A percentile compares a stretch with the other conserved stretches of the same genome.
These are phyloP conservation scores for Candida pseudoglaebosa DNA, from an alignment of 805 yeast species.

Conservation along the genomic window DNA sequence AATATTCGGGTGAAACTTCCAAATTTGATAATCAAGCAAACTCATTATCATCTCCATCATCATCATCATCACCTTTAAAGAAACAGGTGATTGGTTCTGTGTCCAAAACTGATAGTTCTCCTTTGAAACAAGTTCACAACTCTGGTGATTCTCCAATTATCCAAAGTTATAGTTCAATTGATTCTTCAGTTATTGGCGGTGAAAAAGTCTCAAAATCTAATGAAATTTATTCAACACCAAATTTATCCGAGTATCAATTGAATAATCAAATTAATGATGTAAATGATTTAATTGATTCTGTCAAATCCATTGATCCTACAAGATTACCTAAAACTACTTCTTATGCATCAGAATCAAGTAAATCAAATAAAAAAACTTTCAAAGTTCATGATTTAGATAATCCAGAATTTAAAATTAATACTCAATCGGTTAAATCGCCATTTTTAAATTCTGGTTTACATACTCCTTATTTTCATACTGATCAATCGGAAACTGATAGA, in stretches of 20 bases:
- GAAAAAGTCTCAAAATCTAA: background rate
- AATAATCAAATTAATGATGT: slow-evolving; percentile 37
- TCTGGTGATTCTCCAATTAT: background rate
- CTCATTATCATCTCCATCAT: background rate
- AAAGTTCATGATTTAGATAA: slow-evolving; percentile 1
- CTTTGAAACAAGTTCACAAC: background rate
- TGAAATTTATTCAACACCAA: slow-evolving; percentile 37
- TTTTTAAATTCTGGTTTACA: slow-evolving; percentile 20
- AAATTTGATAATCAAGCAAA: background rate
- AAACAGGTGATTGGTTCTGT: background rate
- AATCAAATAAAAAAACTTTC: slow-evolving; percentile 1
- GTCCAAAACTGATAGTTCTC: background rate
- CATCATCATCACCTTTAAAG: background rate
- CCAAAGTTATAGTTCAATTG: slow-evolving; percentile 2
- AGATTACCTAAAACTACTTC: slow-evolving; percentile 17
- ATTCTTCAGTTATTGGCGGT: slow-evolving; percentile 1
- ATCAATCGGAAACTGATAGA: slow-evolving; percentile 24
- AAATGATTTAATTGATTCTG: slow-evolving; percentile 29
- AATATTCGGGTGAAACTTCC: slow-evolving; percentile 13
- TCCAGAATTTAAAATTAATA: slow-evolving; percentile 1
- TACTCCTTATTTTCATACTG: slow-evolving; percentile 32
- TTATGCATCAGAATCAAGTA: background rate
- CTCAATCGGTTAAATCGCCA: slow-evolving; percentile 3
- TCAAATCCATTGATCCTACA: slow-evolving; percentile 34
- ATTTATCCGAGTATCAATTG: slow-evolving; percentile 42